These are phyloP conservation scores for Debaryomyces subglobosus DNA, from an alignment of 1,139 yeast species.

Conservation along the genomic window DNA sequence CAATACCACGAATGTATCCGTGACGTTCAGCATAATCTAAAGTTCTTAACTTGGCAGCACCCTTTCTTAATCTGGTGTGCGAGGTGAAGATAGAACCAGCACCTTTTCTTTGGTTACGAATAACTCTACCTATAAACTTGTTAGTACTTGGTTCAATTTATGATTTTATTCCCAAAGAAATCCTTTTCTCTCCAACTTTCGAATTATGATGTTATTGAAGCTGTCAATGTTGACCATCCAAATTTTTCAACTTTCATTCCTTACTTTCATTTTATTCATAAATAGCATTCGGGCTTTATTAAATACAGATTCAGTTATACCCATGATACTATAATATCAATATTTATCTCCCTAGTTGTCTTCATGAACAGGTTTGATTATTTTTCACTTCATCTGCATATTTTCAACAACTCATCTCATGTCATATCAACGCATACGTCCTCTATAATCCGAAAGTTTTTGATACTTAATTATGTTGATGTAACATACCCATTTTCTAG, in stretches of 20 bases:
- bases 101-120: conserved; percentile 99
- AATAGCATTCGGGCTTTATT: not conserved
- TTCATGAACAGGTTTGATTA: not conserved
- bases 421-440: not conserved
- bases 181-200: not conserved
- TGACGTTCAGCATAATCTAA: conserved; percentile 99
- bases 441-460: not conserved
- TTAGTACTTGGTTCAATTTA: conserved; percentile 11
- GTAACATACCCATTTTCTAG: conserved; percentile 16
- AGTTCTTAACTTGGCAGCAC: conserved; percentile 99
- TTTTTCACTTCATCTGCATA: not conserved
- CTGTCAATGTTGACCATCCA: not conserved
- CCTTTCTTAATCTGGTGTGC: conserved; percentile 99
- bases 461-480: not conserved
- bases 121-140: conserved; percentile 86
- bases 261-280: not conserved
- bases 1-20: conserved; percentile 99
- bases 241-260: not conserved
- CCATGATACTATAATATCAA: not conserved
- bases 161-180: not conserved
- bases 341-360: not conserved
- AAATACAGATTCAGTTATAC: not conserved
- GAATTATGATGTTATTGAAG: not conserved
- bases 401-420: not conserved
- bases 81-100: conserved; percentile 99